These are phyloP conservation scores for Solanum arcanum DNA, from an alignment of 257 asterid species.

Conservation along the genomic window DNA sequence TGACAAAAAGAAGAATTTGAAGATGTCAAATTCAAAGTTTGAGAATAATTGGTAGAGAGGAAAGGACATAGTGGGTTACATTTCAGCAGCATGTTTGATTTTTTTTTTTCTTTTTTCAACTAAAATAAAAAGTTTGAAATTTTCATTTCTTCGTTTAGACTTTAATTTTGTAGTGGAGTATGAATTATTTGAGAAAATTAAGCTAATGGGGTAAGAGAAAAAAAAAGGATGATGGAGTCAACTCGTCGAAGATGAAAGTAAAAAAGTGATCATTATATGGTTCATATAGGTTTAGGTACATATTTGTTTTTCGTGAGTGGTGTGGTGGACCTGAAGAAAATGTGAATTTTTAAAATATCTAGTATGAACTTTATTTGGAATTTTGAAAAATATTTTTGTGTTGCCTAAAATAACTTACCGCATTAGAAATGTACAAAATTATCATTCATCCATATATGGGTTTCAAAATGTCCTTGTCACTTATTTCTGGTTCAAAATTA, in stretches of 20 bases:
- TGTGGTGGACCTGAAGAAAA: background rate
- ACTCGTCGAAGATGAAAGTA: background rate
- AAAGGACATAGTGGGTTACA: background rate
- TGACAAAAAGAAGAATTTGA: background rate
- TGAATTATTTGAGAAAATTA: background rate
- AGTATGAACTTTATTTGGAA: background rate
- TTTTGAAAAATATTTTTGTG: too few species aligned
- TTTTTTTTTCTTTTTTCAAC: background rate
- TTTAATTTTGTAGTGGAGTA: background rate
- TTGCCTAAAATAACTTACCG: fast-evolving
- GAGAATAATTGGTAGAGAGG: background rate
- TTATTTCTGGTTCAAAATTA: too few species aligned
- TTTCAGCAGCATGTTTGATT: background rate
- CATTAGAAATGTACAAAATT: too few species aligned
- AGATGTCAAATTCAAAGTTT: background rate
- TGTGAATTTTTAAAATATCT: background rate
- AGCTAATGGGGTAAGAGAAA: background rate
- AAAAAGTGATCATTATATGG: background rate
- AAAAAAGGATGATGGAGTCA: background rate
- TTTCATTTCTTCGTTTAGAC: background rate
- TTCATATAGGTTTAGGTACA: background rate
- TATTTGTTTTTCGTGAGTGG: background rate
- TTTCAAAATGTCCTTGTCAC: too few species aligned
- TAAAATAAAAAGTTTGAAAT: too few species aligned
- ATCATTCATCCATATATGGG: too few species aligned